Evolutionary conservation across 2,329 filamentous ascomycete genomes (phyloP).

Genomic region (Cadophora sp.): DNA sequence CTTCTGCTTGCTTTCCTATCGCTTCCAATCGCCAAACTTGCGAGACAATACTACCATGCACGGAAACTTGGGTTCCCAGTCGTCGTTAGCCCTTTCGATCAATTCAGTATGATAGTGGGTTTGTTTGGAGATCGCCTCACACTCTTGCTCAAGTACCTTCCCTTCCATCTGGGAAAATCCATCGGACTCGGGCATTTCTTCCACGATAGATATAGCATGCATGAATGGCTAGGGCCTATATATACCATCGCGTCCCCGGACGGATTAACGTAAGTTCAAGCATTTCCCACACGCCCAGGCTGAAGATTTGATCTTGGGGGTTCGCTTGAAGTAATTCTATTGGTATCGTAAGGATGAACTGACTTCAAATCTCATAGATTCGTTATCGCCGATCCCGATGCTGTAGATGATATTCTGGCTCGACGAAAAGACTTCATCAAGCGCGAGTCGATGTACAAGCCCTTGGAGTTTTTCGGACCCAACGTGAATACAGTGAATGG

Average conservation of each 20-base stretch:
- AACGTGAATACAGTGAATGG: constrained; percentile 45
- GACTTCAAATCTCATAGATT: constrained; percentile 11
- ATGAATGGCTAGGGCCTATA: constrained; percentile 26
- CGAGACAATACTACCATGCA: constrained; percentile 22
- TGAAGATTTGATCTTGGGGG: too few relatives aligned
- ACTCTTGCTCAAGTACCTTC: constrained; percentile 20
- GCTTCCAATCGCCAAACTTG: background rate
- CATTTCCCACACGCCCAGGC: background rate
- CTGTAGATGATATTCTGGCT: constrained; percentile 27
- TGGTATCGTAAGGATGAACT: background rate
- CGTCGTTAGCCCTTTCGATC: constrained; percentile 22
- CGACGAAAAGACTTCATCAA: constrained; percentile 32
- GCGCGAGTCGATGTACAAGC: constrained; percentile 25
- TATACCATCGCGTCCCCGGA: constrained; percentile 20
- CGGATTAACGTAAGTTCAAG: constrained; percentile 2
- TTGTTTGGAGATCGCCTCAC: constrained; percentile 14
- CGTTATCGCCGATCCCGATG: constrained; percentile 26
- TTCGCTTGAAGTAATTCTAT: background rate
- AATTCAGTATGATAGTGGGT: constrained; percentile 19
- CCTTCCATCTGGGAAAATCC: constrained; percentile 24
- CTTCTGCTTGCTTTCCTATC: background rate
- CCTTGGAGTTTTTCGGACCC: constrained; percentile 44
- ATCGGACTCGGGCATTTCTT: constrained; percentile 23
- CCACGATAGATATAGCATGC: constrained; percentile 20
- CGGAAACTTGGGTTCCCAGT: constrained; percentile 28